Evolutionary conservation across 2,329 filamentous ascomycete species (phyloP), one percentile per base, ranked within the genome.

Genomic region (Aspergillus tamarii): DNA sequence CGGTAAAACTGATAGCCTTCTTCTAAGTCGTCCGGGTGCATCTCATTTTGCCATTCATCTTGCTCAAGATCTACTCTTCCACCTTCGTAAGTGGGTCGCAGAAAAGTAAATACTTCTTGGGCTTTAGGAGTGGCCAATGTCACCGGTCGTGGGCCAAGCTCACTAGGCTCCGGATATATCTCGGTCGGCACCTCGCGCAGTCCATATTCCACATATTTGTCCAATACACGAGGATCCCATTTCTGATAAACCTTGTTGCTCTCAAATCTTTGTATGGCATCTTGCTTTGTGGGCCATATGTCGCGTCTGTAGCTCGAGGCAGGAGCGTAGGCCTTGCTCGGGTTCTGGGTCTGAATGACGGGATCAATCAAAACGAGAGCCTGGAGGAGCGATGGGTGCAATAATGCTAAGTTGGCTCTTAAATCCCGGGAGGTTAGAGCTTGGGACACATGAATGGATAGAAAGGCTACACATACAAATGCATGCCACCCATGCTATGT

Each of bases 401-500:
- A 28, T 6, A 60, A 28, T 10, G 58, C 32, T 28, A 60, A 45
- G 6, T 54, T 21, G 8, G 58, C 48, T 19, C 58, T 60, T 60
- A n/a, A 3, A 41, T n/a, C 39, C 16, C 16, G 14, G 2, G 3
- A 19, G 8, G 4, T 41, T 41, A 41, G 39, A 10, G 39, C 39
- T n/a, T 9, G 7, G 19, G 4, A 3, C 19, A 9, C 39, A n/a
- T n/a, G 4, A 3, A 4, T 9, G 7, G 9, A 41, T 41, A 19
- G 7, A 30, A 16, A 4, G 56, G 50, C 0, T 41, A 30, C 8
- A 57, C 63, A 19, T 63, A 76, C 66, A 95, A 82, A 64, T 89
- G 85, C 74, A 85, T 85, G 66, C 84, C 92, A 67, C 93, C 93
- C 81, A 94, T 92, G 67, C 91, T 94, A 78, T 97, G 93, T n/a